phyloP scores from a whole-genome alignment of 1,284 basidiomycete species.

The Cutaneotrichosporon sp. region DNA sequence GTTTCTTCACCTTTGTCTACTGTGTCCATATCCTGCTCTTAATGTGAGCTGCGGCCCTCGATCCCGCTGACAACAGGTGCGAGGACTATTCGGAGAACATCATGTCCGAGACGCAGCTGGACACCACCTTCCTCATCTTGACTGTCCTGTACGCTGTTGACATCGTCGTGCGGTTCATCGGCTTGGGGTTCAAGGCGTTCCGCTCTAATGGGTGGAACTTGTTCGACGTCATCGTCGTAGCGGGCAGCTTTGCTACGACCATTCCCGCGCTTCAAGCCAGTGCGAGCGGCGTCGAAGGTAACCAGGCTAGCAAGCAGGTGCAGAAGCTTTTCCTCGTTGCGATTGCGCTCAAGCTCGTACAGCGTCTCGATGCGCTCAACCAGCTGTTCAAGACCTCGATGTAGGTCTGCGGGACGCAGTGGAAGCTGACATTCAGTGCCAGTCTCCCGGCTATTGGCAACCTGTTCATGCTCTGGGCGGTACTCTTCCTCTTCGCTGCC shows the following conservation, averaged over 20 bases:
- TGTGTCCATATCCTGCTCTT: conserved; percentile 79
- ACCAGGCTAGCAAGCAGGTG: conserved; percentile 60
- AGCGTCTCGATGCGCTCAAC: conserved; percentile 83
- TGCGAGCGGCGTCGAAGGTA: conserved; percentile 27
- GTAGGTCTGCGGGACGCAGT: conserved; percentile 58
- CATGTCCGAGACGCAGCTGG: conserved; percentile 65
- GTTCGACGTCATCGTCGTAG: conserved; percentile 81
- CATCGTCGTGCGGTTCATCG: conserved; percentile 72
- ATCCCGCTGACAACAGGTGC: conserved; percentile 60
- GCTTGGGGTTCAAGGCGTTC: conserved; percentile 82
- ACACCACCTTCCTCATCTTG: conserved; percentile 73
- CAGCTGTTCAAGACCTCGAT: conserved; percentile 95
- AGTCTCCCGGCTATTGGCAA: conserved; percentile 85
- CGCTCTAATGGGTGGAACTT: conserved; percentile 86
- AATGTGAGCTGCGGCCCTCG: conserved; percentile 61
- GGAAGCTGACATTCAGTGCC: conserved; percentile 57
- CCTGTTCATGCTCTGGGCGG: conserved; percentile 83
- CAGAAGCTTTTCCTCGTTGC: conserved; percentile 94
- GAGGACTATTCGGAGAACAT: conserved; percentile 68
- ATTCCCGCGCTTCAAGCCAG: conserved; percentile 65
- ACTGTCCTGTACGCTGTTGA: conserved; percentile 76
- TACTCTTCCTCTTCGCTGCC: conserved; percentile 87
- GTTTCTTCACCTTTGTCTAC: conserved; percentile 77
- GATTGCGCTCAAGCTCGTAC: conserved; percentile 91
- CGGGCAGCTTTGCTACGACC: conserved; percentile 81